These are phyloP conservation scores for Raddia guianensis DNA, from an alignment of 176 grass and related monocot species.

Conservation along the genomic window DNA sequence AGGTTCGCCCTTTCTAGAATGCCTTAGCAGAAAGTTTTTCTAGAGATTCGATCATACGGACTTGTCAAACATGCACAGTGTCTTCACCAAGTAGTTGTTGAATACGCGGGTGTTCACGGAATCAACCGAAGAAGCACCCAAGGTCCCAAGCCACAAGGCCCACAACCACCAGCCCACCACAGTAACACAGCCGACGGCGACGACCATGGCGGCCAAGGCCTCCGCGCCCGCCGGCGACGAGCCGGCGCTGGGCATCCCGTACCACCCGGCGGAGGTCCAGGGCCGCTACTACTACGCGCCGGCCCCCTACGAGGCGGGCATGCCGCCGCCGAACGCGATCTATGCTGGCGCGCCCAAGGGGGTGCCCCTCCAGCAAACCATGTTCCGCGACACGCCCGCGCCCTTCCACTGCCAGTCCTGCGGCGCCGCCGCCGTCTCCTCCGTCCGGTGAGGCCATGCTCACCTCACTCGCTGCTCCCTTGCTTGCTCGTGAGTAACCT, in stretches of 20 bases:
- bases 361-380: slow-evolving; percentile 89
- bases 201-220: slow-evolving; percentile 49
- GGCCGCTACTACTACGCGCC: slow-evolving; percentile 60
- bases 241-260: slow-evolving; percentile 70
- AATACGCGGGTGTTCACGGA: too few species aligned
- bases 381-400: slow-evolving; percentile 95
- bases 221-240: slow-evolving; percentile 22
- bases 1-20: too few species aligned
- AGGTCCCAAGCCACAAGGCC: not conserved
- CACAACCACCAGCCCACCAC: not conserved
- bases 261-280: slow-evolving; percentile 39
- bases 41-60: too few species aligned
- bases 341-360: slow-evolving; percentile 83
- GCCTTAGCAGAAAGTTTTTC: too few species aligned
- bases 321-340: slow-evolving; percentile 84
- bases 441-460: slow-evolving; percentile 55
- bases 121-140: too few species aligned
- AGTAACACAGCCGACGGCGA: not conserved
- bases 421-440: slow-evolving; percentile 67
- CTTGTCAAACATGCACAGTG: too few species aligned
- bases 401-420: slow-evolving; percentile 93
- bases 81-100: too few species aligned
- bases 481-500: not conserved
- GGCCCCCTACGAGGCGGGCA: slow-evolving; percentile 76
- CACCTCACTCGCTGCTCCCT: not conserved